Conservation (phyloP, 2,329 filamentous ascomycete species). For the Pseudogymnoascus sp. region DNA sequence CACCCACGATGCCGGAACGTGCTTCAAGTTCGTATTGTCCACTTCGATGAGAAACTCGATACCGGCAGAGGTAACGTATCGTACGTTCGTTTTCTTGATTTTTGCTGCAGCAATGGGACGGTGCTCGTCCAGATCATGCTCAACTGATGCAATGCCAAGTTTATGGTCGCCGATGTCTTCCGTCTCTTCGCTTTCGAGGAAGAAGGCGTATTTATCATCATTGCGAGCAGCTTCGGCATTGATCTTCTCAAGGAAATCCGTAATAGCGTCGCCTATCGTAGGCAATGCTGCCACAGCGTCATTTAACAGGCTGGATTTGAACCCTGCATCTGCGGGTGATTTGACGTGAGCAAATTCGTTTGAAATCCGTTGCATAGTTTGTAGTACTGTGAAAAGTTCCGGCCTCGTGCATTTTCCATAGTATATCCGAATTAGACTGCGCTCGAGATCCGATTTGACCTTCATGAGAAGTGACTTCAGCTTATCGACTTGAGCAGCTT, state of each 20-base stretch:
- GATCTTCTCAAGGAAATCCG: constrained; percentile 74
- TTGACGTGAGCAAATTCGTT: constrained; percentile 67
- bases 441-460: constrained; percentile 78
- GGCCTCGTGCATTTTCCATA: constrained; percentile 92
- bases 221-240: constrained; percentile 74
- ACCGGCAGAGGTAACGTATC: constrained; percentile 77
- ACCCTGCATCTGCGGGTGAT: constrained; percentile 59
- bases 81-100: constrained; percentile 61
- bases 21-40: constrained; percentile 70
- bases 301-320: constrained; percentile 61
- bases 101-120: constrained; percentile 62
- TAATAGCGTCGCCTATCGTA: constrained; percentile 63
- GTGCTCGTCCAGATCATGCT: constrained; percentile 79
- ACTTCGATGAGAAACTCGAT: constrained; percentile 96
- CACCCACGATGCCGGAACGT: constrained; percentile 86
- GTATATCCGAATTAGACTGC: constrained; percentile 89
- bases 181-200: constrained; percentile 78
- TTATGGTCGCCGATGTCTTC: constrained; percentile 86
- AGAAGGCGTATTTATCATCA: constrained; percentile 93
- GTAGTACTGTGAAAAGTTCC: constrained; percentile 77
- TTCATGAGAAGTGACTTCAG: constrained; percentile 64
- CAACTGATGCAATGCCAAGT: constrained; percentile 81
- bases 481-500: constrained; percentile 62
- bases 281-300: constrained; percentile 70
- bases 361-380: constrained; percentile 75